A percentile compares a stretch with the other conserved stretches of the same genome.
phyloP scores from a whole-genome alignment of 345 rosid species.

The Noccaea bulbosa region DNA sequence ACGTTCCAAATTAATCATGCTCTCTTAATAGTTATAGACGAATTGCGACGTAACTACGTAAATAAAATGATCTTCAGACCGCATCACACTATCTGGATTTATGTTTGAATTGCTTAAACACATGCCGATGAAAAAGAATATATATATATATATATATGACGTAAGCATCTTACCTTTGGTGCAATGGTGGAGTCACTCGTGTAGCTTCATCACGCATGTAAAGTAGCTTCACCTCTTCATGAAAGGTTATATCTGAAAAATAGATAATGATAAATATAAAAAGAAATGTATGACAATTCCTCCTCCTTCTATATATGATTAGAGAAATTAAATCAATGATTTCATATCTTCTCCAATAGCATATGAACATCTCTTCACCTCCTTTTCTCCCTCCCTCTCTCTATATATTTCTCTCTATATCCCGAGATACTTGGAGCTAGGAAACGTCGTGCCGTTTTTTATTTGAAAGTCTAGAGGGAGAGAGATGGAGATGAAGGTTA shows the following conservation, averaged over 20 bases:
- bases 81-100: conserved; percentile 37
- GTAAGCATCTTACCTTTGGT: conserved; percentile 47
- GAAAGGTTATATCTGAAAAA: conserved; percentile 56
- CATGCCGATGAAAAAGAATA: not conserved
- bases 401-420: not conserved
- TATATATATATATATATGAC: conserved; percentile 38
- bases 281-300: conserved; percentile 14
- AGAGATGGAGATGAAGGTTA: conserved; percentile 38
- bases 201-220: conserved; percentile 62
- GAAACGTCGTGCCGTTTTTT: conserved; percentile 33
- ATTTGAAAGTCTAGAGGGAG: not conserved
- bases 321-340: conserved; percentile 35
- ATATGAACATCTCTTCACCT: conserved; percentile 12
- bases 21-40: conserved; percentile 17
- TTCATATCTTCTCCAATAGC: conserved; percentile 27
- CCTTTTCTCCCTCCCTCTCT: not conserved
- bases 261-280: conserved; percentile 33
- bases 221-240: conserved; percentile 49
- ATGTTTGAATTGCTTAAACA: conserved; percentile 26
- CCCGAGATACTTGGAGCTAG: conserved; percentile 39
- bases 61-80: conserved; percentile 13
- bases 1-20: conserved; percentile 28
- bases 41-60: conserved; percentile 36
- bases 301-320: conserved; percentile 32
- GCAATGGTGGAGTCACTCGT: conserved; percentile 50